Percentiles rank a stretch among this genome's conserved stretches.
Conservation (phyloP, 1,284 basidiomycete species). For the Apiotrichum akiyoshidainum region DNA sequence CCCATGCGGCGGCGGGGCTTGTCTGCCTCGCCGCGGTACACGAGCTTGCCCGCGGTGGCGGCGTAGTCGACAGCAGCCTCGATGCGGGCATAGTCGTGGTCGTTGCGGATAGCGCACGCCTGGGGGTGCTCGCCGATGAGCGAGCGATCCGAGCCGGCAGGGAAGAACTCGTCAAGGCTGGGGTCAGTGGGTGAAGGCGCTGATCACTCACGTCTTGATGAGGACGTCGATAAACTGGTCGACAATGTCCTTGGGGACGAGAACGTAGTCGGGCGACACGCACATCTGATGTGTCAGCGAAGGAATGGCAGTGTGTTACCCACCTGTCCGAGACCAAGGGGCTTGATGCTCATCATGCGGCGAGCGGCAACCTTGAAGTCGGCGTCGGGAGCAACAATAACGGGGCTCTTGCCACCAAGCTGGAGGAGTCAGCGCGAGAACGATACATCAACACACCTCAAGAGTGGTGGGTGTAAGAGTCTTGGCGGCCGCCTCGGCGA, state of each 20-base stretch:
- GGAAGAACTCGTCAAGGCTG: conserved; percentile 42
- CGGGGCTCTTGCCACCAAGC: conserved; percentile 78
- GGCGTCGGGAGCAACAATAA: conserved; percentile 66
- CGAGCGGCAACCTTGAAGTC: conserved; percentile 51
- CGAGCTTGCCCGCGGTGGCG: conserved; percentile 60
- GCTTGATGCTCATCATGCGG: conserved; percentile 71
- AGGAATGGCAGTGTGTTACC: conserved; percentile 31
- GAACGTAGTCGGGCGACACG: conserved; percentile 68
- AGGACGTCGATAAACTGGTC: conserved; percentile 63
- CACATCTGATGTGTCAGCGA: not conserved
- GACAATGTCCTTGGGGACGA: conserved; percentile 64
- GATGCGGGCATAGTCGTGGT: conserved; percentile 62
- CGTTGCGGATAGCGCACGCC: conserved; percentile 57
- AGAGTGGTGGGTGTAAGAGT: conserved; percentile 78
- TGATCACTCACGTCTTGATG: conserved; percentile 55
- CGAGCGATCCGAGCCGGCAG: conserved; percentile 49
- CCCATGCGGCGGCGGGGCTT: conserved; percentile 51
- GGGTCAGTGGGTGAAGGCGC: conserved; percentile 7
- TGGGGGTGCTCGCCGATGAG: conserved; percentile 52
- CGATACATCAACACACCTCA: not conserved
- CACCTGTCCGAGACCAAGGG: conserved; percentile 67
- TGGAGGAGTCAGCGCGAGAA: conserved; percentile 43
- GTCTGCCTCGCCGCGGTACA: conserved; percentile 66
- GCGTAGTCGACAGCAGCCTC: conserved; percentile 63
- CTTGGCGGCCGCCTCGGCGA: conserved; percentile 79